Evolutionary conservation across 2,329 filamentous ascomycete species (phyloP), one percentile per base, ranked within the genome.

Genomic region (Fusarium pininemorale): DNA sequence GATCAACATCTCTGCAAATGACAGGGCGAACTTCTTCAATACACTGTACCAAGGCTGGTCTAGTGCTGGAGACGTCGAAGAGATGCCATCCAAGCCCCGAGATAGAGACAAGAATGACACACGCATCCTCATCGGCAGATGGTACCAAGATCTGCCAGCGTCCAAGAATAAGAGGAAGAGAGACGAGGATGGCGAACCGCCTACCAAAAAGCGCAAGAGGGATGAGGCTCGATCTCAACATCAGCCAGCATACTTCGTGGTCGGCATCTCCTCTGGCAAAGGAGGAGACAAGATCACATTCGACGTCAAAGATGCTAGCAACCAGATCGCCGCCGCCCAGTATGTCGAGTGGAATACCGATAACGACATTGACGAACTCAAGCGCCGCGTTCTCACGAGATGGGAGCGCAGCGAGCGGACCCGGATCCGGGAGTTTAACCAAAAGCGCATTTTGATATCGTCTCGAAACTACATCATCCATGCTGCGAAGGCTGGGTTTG

Each of bases 21-120:
- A 26, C 7, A 1, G 42, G 24, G 5, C 3, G 7, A 2, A 9
- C 3, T 45, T 45, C 16, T 45, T 45, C 16, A 6, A 13, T 9
- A 5, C 1, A 26, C 3, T 28, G 1, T 47, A 0, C 18, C 2
- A 47, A 3, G 6, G 3, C 44, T 47, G 44, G 18, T 47, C 26
- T 0, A 47, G 18, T 5, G 44, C 44, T 5, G 24, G 5, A 3
- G 44, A 47, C 12, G 2, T 47, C 0, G 24, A 47, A 28, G 8
- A 22, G 0, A 47, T 47, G 18, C 44, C 24, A 47, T 10, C 3
- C 24, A 47, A 15, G 24, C 44, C 44, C 5, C 2, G 9, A 3
- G 24, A 28, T 3, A 28, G 44, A 28, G 9, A 22, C 0, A 47
- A 28, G 0, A 6, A 47, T 6, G 44, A 22, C 12, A 28, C 24